Evolutionary conservation across 345 rosid genomes (phyloP).

Genomic region (Pelargonium nanum): DNA sequence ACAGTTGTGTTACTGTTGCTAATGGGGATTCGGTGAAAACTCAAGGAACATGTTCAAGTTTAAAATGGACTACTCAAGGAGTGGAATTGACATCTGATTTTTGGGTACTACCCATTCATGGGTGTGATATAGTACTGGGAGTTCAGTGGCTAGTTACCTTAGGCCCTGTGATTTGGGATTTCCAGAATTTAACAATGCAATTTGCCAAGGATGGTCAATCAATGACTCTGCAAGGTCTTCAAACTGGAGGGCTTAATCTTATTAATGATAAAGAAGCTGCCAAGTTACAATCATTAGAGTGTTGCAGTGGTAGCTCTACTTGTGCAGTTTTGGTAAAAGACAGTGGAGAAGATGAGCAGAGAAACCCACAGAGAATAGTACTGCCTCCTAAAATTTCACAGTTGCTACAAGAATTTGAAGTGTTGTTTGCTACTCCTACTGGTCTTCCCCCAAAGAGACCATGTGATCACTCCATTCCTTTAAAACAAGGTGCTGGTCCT

Average conservation of each 20-base stretch:
- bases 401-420: not conserved
- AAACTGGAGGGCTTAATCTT: too few relatives aligned
- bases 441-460: not conserved
- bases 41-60: too few relatives aligned
- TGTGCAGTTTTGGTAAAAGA: too few relatives aligned
- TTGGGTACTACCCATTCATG: not conserved
- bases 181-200: not conserved
- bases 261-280: too few relatives aligned
- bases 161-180: not conserved
- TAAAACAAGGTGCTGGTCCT: not conserved
- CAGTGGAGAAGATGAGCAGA: not conserved
- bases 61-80: not conserved
- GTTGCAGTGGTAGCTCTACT: too few relatives aligned
- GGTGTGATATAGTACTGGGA: conserved; percentile 3
- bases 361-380: too few relatives aligned
- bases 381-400: too few relatives aligned
- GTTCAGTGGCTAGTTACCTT: not conserved
- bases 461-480: not conserved
- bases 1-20: not conserved
- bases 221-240: not conserved
- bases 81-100: not conserved
- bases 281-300: too few relatives aligned
- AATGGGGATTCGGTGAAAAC: not conserved
- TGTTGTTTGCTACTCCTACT: not conserved
- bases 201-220: not conserved